phyloP scores from a whole-genome alignment of 1,284 basidiomycete genomes.

The Puccinia coronata region DNA sequence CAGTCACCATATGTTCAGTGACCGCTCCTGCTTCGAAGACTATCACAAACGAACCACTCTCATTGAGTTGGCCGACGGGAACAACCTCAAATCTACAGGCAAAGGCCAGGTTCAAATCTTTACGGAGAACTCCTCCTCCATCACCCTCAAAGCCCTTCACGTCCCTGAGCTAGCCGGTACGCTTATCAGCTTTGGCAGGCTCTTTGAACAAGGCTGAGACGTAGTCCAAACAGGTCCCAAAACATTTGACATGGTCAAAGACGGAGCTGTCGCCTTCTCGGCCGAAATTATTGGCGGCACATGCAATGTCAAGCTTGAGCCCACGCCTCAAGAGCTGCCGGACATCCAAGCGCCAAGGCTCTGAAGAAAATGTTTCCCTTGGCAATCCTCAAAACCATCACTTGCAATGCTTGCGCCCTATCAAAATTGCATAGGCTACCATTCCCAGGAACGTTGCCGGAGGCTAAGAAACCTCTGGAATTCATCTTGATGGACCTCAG shows the following conservation, averaged over 20 bases:
- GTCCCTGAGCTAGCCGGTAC: neutral
- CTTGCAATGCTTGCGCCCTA: neutral
- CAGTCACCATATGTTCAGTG: conserved; percentile 5
- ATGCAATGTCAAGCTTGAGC: too few relatives aligned
- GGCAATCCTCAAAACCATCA: too few relatives aligned
- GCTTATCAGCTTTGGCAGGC: neutral
- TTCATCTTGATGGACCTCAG: neutral
- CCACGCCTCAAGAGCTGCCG: too few relatives aligned
- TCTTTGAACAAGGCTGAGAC: neutral
- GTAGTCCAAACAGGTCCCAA: too few relatives aligned
- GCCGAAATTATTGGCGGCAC: neutral
- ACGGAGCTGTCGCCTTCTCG: neutral
- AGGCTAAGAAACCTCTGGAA: neutral
- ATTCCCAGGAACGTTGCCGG: neutral
- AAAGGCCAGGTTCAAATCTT: too few relatives aligned
- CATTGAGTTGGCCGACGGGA: neutral
- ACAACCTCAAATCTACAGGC: neutral
- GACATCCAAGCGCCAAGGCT: too few relatives aligned
- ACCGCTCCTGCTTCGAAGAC: neutral
- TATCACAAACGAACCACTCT: neutral
- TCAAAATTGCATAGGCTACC: neutral
- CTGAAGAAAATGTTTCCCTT: too few relatives aligned
- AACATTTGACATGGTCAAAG: neutral
- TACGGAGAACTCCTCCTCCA: too few relatives aligned
- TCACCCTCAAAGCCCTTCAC: neutral